A percentile compares a stretch with the other conserved stretches of the same genome.
Evolutionary conservation across 441 rosid species (phyloP).

Genomic region (Cnidoscolus chayamansa): DNA sequence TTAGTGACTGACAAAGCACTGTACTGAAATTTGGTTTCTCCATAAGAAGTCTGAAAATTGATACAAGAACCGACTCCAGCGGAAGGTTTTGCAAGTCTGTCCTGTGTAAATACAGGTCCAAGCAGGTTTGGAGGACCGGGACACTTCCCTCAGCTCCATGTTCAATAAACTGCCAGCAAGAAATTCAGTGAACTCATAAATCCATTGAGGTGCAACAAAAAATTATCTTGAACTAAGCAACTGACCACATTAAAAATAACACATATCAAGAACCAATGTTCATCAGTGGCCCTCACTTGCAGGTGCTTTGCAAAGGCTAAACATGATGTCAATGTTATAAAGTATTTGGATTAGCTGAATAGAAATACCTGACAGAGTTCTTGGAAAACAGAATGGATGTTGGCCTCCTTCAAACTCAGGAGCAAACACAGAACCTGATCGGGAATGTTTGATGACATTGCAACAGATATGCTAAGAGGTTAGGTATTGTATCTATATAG

Average conservation of each 20-base stretch:
- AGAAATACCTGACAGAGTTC: conserved; percentile 59
- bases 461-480: conserved; percentile 21
- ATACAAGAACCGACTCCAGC: conserved; percentile 50
- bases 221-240: neutral
- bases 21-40: conserved; percentile 59
- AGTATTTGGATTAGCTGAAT: neutral
- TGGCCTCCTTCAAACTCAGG: conserved; percentile 52
- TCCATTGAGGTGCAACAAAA: neutral
- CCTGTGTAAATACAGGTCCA: conserved; percentile 51
- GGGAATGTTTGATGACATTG: conserved; percentile 62
- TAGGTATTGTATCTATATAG: conserved; percentile 26
- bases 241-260: neutral
- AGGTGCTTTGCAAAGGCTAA: too few relatives aligned
- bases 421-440: conserved; percentile 75
- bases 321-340: neutral
- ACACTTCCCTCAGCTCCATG: conserved; percentile 59
- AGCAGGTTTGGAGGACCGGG: conserved; percentile 57
- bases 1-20: conserved; percentile 58
- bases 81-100: conserved; percentile 41
- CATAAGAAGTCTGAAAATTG: conserved; percentile 56
- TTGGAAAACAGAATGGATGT: conserved; percentile 52
- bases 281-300: too few relatives aligned
- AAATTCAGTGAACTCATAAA: neutral
- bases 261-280: neutral
- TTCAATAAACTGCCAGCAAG: conserved; percentile 53